Evolutionary conservation across 352 stramenopile species (phyloP), one percentile per base, ranked within the genome.

Genomic region (Phytophthora pluvialis): DNA sequence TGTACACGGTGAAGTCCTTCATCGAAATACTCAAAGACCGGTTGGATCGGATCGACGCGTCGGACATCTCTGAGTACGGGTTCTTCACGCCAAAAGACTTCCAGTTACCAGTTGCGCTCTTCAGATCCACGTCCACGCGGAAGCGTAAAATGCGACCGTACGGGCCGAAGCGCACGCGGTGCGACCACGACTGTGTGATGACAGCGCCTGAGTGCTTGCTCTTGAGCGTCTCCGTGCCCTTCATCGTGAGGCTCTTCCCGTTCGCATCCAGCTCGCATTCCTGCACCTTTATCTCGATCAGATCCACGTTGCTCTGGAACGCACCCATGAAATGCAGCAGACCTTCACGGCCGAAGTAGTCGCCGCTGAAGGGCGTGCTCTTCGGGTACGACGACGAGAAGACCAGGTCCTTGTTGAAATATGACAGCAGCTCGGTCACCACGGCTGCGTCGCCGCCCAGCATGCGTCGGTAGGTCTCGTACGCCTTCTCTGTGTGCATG

Each of bases 331-430:
- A 96, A 39, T 94, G 80, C 46, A 95, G 56, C 16, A 95, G 51
- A 0, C 88, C 88, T 73, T 96, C 88, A 15, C 88, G 83, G 5
- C 88, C 88, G 54, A 95, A 95, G 70, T 92, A 96, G 46, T 95
- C 87, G 42, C 86, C 86, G 39, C 75, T 73, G 57, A 96, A 95
- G 6, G 82, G 83, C 25, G 86, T 80, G 45, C 70, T 85, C 57
- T 93, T 94, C 11, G 86, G 86, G 55, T 92, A 94, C 21, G 75
- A 86, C 31, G 84, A 94, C 51, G 86, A 86, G 54, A 96, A 93
- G 29, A 96, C 88, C 11, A 96, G 67, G 36, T 96, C 88, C 75
- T 96, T 96, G 73, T 95, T 96, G 54, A 96, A 96, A 48, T 93
- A 96, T 21, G 88, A 73, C 54, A 94, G 54, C 40, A 94, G 68